Evolutionary conservation across 176 grass and related monocot species (phyloP).

Genomic region (Oryza glumipatula): DNA sequence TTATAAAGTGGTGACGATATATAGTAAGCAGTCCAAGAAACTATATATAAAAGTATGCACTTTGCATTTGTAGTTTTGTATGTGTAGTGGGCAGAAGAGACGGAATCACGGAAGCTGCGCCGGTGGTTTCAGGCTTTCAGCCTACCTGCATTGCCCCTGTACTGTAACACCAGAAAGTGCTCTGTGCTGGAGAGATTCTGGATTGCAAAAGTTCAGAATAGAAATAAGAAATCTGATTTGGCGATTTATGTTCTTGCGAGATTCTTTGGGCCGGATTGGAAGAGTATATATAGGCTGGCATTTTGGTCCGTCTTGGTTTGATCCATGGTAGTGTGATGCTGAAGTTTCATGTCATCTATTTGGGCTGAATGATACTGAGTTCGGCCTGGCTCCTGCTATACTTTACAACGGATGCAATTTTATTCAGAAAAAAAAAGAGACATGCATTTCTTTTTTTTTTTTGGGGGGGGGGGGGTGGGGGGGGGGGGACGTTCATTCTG

Average conservation of each 20-base stretch:
- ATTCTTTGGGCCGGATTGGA: neutral
- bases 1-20: conserved; percentile 8
- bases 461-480: too few species aligned
- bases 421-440: too few species aligned
- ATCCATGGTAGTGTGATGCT: neutral
- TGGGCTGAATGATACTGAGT: too few species aligned
- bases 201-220: neutral
- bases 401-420: too few species aligned
- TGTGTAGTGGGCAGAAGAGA: neutral
- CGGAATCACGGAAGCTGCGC: conserved; percentile 33
- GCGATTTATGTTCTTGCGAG: neutral
- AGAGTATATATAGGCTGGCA: neutral
- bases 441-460: too few species aligned
- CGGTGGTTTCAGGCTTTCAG: conserved; percentile 42
- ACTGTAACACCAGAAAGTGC: neutral
- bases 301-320: too few species aligned
- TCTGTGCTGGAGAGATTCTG: neutral
- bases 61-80: neutral
- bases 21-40: neutral
- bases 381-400: too few species aligned
- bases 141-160: neutral
- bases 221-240: neutral
- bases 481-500: too few species aligned
- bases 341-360: neutral
- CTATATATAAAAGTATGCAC: neutral